Evolutionary conservation across 371 early-diverging fungal genomes (phyloP).

Genomic region (Mycotypha africana): DNA sequence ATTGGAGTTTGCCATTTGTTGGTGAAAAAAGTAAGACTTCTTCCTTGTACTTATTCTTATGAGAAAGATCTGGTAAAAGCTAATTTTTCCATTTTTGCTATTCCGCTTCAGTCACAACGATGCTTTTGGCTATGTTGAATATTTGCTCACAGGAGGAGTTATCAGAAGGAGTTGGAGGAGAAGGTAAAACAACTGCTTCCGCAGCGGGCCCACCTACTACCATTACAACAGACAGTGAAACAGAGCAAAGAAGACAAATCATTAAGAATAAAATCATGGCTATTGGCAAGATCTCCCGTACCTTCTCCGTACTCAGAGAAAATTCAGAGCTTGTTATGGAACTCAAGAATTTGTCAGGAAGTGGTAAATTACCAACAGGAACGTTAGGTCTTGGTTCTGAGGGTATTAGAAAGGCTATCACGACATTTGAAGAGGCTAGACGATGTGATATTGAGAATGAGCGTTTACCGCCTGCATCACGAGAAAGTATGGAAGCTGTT

Average conservation of each 20-base stretch:
- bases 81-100: no score
- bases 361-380: slow-evolving; percentile 75
- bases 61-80: not conserved
- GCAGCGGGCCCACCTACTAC: not conserved
- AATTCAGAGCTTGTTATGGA: slow-evolving; percentile 90
- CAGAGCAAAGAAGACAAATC: slow-evolving; percentile 55
- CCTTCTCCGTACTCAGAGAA: slow-evolving; percentile 83
- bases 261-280: slow-evolving; percentile 91
- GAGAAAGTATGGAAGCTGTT: slow-evolving; percentile 31
- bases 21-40: slow-evolving; percentile 86
- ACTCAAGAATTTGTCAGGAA: slow-evolving; percentile 81
- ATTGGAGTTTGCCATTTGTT: slow-evolving; percentile 98
- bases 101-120: slow-evolving; percentile 70
- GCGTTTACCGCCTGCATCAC: slow-evolving; percentile 75
- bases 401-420: slow-evolving; percentile 84
- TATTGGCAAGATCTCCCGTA: slow-evolving; percentile 84
- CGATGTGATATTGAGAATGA: slow-evolving; percentile 88
- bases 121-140: slow-evolving; percentile 90
- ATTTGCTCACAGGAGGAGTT: slow-evolving; percentile 82
- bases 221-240: slow-evolving; percentile 3
- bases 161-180: slow-evolving; percentile 26
- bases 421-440: slow-evolving; percentile 90
- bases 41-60: not conserved
- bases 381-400: slow-evolving; percentile 85
- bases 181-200: slow-evolving; percentile 15